Evolutionary conservation across 129 eudicot species (phyloP), one percentile per base, ranked within the genome.

Genomic region (Scalesia atractyloides): DNA sequence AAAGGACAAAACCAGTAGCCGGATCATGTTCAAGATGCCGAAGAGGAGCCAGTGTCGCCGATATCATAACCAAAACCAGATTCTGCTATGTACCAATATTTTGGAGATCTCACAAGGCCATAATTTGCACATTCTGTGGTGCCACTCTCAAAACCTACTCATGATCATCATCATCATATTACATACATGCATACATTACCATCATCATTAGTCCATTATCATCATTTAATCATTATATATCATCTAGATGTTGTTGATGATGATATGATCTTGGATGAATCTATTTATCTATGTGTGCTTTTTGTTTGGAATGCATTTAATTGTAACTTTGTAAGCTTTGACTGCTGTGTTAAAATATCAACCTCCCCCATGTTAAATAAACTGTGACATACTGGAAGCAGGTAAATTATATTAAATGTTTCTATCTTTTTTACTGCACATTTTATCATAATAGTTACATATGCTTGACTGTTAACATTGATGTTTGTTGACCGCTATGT

Each of bases 1-100:
- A 77, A 77, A 78, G 76, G 17, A 83, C 78, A 18, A 88, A 86
- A 82, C 95, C 95, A 62, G 97, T 80, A 76, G 97, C 97, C 1
- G 97, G 91, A 16, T 57, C 82, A 54, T 91, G 97, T 66, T 88
- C 95, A 5, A 62, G 91, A 83, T 91, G 97, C 79, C 77, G 85
- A 34, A 73, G 84, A 37, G 80, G 91, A 24, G 97, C 95, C 3
- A 84, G 73, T 26, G 95, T 91, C 1, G 95, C 88, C 9, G 92
- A 91, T 9, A 84, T 91, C 86, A 24, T 72, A 51, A 91, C 97
- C 2, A 22, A 66, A 66, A 91, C 97, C 5, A 82, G 97, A 71
- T 82, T 91, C 64, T 91, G 92, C 75, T 80, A 73, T 73, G 77
- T 91, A 57, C 95, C 97, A 46, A 60, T 91, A 66, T 84, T 82